phyloP scores from a whole-genome alignment of 2,329 filamentous ascomycete species.

The Microcera coccophila region DNA sequence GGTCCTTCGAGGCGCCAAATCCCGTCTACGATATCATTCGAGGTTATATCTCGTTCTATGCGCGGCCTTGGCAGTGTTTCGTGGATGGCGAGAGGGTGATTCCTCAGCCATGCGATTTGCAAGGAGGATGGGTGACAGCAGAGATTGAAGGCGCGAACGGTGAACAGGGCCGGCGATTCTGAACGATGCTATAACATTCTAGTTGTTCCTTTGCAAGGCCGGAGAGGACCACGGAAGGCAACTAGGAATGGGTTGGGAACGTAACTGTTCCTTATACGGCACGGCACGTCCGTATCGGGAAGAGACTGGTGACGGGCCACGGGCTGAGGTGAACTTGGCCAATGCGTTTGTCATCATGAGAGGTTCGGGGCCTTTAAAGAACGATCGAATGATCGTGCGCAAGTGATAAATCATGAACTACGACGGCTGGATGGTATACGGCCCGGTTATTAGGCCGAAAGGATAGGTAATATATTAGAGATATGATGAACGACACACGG shows the following conservation, averaged over 20 bases:
- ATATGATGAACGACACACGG: too few relatives aligned
- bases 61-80: conserved; percentile 58
- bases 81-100: conserved; percentile 58
- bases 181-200: conserved; percentile 1
- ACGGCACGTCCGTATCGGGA: background rate
- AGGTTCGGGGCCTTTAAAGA: too few relatives aligned
- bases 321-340: too few relatives aligned
- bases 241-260: background rate
- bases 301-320: background rate
- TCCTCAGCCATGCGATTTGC: conserved; percentile 59
- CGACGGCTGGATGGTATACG: too few relatives aligned
- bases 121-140: conserved; percentile 61
- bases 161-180: conserved; percentile 37
- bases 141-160: conserved; percentile 54
- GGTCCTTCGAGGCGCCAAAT: conserved; percentile 56
- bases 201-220: too few relatives aligned
- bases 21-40: conserved; percentile 49
- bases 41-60: conserved; percentile 57
- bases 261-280: background rate
- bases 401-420: too few relatives aligned
- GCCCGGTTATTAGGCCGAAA: too few relatives aligned
- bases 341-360: too few relatives aligned
- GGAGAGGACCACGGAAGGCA: too few relatives aligned
- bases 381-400: too few relatives aligned
- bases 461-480: too few relatives aligned